These are phyloP conservation scores for Pseudozyma hubeiensis DNA, from an alignment of 1,284 basidiomycete genomes.

Conservation along the genomic window DNA sequence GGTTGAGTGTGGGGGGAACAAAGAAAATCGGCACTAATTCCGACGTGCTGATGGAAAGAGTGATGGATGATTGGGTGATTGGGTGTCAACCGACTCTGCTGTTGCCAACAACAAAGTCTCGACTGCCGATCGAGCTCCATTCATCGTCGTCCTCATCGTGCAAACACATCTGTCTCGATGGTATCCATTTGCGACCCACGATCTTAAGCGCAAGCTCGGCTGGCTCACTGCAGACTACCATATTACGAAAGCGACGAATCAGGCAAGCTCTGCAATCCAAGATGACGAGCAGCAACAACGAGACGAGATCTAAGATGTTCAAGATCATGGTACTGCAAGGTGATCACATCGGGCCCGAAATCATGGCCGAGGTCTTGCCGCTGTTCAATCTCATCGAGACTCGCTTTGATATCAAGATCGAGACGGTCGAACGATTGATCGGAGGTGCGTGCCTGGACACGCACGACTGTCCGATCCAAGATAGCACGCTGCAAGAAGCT, in stretches of 20 bases:
- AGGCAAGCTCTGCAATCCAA: not conserved
- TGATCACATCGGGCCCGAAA: slow-evolving; percentile 97
- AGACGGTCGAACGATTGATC: slow-evolving; percentile 24
- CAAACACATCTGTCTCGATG: too few relatives aligned
- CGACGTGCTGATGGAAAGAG: not conserved
- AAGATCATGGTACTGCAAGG: slow-evolving; percentile 89
- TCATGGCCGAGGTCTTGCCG: slow-evolving; percentile 84
- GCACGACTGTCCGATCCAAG: slow-evolving; percentile 43
- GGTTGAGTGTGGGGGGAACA: not conserved
- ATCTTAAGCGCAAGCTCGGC: too few relatives aligned
- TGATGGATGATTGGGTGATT: too few relatives aligned
- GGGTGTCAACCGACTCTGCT: not conserved
- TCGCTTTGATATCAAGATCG: slow-evolving; percentile 77
- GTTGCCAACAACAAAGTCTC: not conserved
- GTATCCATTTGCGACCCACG: too few relatives aligned
- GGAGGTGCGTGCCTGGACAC: slow-evolving; percentile 37
- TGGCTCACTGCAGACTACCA: not conserved
- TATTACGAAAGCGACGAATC: not conserved
- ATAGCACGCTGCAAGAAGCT: slow-evolving; percentile 84
- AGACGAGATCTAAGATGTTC: slow-evolving; percentile 41
- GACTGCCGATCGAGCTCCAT: too few relatives aligned
- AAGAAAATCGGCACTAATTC: slow-evolving; percentile 4
- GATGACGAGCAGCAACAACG: slow-evolving; percentile 11
- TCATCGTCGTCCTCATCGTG: too few relatives aligned
- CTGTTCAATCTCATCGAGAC: slow-evolving; percentile 82